Evolutionary conservation across 805 yeast species (phyloP), one percentile per base, ranked within the genome.

Genomic region (Kodamaea sagamina): DNA sequence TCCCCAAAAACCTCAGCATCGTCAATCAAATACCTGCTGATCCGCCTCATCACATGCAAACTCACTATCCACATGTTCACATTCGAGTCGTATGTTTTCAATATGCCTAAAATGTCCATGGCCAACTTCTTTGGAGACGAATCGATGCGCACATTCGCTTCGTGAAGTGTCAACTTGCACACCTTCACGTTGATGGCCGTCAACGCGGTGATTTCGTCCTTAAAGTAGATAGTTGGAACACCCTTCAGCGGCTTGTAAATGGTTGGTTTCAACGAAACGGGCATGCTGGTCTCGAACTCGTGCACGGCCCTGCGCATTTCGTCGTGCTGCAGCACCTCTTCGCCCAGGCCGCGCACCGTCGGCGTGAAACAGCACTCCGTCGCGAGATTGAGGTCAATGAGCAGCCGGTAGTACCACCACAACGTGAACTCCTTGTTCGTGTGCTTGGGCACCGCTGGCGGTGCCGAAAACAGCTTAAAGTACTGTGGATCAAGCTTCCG

Each of bases 341-440:
- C 31, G 31, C 31, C 15, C 2, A 16, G 15, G 4, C 18, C 34
- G 17, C 19, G 19, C 4, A 67, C 72, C 4, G 45, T 52, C 4
- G 51, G 49, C 25, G 49, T 55, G 36, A 54, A 50, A 19, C 56
- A 51, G 43, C 65, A 64, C 28, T 66, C 71, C 44, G 58, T 62
- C 36, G 66, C 55, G 12, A 47, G 39, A 37, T 65, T 54, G 41
- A 54, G 61, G 35, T 57, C 55, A 10, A 65, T 36, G 27, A 63
- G 45, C 26, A 64, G 49, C 41, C 63, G 61, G 40, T 65, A 63
- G 31, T 59, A 50, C 72, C 72, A 68, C 72, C 71, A 68, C n/a
- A 59, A 45, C 5, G 62, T 53, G 26, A 42, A 39, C 28, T 44
- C 54, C 35, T 49, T 50, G 43, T 42, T 42, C 12, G 37, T 11